These are phyloP conservation scores for Penicillium canariense DNA, from an alignment of 495 filamentous ascomycete species.

Conservation along the genomic window DNA sequence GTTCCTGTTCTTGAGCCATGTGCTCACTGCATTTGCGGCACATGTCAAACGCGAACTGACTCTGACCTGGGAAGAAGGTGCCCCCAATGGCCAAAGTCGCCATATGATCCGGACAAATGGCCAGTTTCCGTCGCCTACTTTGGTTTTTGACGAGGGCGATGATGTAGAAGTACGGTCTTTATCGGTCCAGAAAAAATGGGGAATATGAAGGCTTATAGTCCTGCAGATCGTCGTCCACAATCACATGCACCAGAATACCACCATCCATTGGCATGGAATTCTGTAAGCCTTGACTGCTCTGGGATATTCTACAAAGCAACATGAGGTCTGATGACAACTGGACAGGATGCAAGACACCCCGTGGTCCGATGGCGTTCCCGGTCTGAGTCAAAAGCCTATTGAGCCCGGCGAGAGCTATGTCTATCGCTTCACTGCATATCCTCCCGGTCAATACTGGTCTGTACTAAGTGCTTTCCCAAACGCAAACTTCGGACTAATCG, in stretches of 20 bases:
- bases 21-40: not conserved
- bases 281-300: constrained; percentile 21
- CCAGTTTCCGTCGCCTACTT: constrained; percentile 52
- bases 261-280: constrained; percentile 48
- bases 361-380: constrained; percentile 52
- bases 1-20: not conserved
- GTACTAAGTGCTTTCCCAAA: too few relatives aligned
- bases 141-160: constrained; percentile 57
- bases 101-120: constrained; percentile 55
- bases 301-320: not conserved
- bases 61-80: constrained; percentile 33
- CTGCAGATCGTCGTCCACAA: constrained; percentile 45
- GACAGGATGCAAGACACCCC: constrained; percentile 25
- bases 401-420: constrained; percentile 39
- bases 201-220: not conserved
- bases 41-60: not conserved
- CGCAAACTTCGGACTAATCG: too few relatives aligned
- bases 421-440: constrained; percentile 48
- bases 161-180: constrained; percentile 53
- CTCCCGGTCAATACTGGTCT: constrained; percentile 49
- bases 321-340: not conserved
- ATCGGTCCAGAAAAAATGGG: not conserved
- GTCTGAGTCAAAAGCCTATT: constrained; percentile 46
- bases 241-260: constrained; percentile 46
- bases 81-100: constrained; percentile 38